Conservation (phyloP, 495 filamentous ascomycete genomes). For the Penicillium simplicissimum region DNA sequence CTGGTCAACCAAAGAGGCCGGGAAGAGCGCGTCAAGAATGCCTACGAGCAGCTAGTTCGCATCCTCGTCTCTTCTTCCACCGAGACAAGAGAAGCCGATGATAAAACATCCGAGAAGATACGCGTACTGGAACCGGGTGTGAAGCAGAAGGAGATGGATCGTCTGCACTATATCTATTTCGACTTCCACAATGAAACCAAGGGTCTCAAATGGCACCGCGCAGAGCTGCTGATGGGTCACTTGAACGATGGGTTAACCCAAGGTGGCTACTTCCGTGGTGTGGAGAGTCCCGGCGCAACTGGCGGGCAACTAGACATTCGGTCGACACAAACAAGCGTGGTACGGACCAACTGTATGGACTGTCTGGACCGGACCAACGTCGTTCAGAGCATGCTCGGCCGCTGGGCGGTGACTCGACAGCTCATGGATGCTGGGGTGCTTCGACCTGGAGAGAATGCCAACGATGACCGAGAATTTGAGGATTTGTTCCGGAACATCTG, state of each 20-base stretch:
- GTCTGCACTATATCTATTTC: slow-evolving; percentile 93
- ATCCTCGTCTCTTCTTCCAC: slow-evolving; percentile 66
- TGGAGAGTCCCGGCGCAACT: slow-evolving; percentile 73
- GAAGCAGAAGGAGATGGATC: slow-evolving; percentile 66
- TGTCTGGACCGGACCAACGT: slow-evolving; percentile 98
- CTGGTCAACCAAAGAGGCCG: slow-evolving; percentile 93
- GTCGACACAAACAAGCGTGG: slow-evolving; percentile 77
- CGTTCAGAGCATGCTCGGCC: slow-evolving; percentile 91
- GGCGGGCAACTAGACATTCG: slow-evolving; percentile 75
- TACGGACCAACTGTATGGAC: slow-evolving; percentile 99
- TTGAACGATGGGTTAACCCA: slow-evolving; percentile 67
- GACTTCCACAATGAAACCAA: slow-evolving; percentile 98
- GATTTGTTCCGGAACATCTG: slow-evolving; percentile 90
- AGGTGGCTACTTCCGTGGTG: slow-evolving; percentile 90
- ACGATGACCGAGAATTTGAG: slow-evolving; percentile 76
- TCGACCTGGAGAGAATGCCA: slow-evolving; percentile 63
- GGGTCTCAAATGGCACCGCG: slow-evolving; percentile 88
- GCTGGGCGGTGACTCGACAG: slow-evolving; percentile 83
- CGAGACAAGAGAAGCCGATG: slow-evolving; percentile 59
- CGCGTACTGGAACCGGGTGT: slow-evolving; percentile 67
- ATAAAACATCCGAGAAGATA: slow-evolving; percentile 73
- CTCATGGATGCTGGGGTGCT: slow-evolving; percentile 80
- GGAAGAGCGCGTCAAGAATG: slow-evolving; percentile 81
- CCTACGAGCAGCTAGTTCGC: slow-evolving; percentile 86
- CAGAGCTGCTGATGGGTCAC: slow-evolving; percentile 79